Base-by-base conservation (phyloP, 148 eudicot species). In the Diospyros lotus region DNA sequence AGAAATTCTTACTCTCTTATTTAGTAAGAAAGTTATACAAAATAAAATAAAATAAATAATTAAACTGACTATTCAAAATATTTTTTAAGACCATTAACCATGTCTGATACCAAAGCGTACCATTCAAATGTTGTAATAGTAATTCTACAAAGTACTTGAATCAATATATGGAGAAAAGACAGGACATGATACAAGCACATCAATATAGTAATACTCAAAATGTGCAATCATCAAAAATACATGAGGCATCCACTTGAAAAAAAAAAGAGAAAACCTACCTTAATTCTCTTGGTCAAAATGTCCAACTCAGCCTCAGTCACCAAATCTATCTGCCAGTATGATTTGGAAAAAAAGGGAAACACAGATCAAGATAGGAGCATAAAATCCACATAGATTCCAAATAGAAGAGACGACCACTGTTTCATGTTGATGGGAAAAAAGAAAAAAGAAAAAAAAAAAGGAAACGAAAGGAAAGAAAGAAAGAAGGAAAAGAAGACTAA, bases 271-370 rank as follows among this genome's bases (percentile, higher is more conserved):
- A 67, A 69, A 61, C 69, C 63, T 81, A 91, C 98, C 92, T 72
- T 86, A 70, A 94, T 83, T 85, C 82, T 87, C 77, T 77, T 80
- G 14, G 75, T 84, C 82, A 94, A 60, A 42, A 66, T 77, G 66
- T 86, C 88, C 79, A 94, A 76, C 78, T 94, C 93, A 82, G 79
- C 75, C 66, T 88, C 88, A 6, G 84, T 67, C 58, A 84, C 94
- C 83, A 94, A 80, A 85, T 94, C 98, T 78, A 78, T 86, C 98
- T 94, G 93, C 71, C 74, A 87, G 74, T 28, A 55, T 66, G 5
- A 46, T 66, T 51, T n/a, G 60, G 80, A 79, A 6, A 75, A 46
- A 10, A 53, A 42, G 53, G 71, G 3, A 51, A 58, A 56, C 2
- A 7, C 13, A 65, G 52, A 51, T 70, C 64, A 64, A 44, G 9